phyloP scores from a whole-genome alignment of 1,284 basidiomycete genomes.

The Ceraceosorus bombacis region DNA sequence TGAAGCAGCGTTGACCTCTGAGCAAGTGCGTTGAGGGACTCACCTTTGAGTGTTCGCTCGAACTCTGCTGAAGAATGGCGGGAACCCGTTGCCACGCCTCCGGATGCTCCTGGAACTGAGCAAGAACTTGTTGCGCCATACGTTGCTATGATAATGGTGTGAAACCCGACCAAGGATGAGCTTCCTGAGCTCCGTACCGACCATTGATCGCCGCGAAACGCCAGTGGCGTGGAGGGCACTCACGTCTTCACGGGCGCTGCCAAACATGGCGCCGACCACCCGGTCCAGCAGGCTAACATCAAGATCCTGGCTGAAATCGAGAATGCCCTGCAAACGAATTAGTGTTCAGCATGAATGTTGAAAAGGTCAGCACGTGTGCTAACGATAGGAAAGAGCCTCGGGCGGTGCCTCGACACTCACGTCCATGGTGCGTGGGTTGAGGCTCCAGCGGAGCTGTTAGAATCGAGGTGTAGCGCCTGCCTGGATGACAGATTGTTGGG shows the following conservation, averaged over 20 bases:
- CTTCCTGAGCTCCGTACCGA: neutral
- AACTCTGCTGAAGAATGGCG: conserved; percentile 77
- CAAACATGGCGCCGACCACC: conserved; percentile 45
- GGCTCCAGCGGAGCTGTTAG: too few species aligned
- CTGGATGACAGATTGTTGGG: too few species aligned
- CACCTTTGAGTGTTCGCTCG: conserved; percentile 85
- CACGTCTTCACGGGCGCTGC: conserved; percentile 31
- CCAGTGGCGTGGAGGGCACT: neutral
- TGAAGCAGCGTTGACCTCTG: too few species aligned
- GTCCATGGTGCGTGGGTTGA: too few species aligned
- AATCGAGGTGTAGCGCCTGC: too few species aligned
- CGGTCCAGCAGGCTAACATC: conserved; percentile 45
- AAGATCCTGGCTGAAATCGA: conserved; percentile 46
- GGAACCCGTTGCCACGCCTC: conserved; percentile 98
- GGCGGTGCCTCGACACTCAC: too few species aligned
- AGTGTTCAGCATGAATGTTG: neutral
- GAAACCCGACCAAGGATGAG: neutral
- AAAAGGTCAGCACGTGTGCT: too few species aligned
- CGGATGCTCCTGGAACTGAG: conserved; percentile 90
- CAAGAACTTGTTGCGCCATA: conserved; percentile 43
- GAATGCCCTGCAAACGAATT: conserved; percentile 25
- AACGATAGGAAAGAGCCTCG: too few species aligned
- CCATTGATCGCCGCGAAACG: neutral
- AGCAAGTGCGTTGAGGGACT: conserved; percentile 1
- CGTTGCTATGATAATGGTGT: conserved; percentile 17